phyloP scores from a whole-genome alignment of 2,329 filamentous ascomycete species.

The Pestalotiopsis sp. region DNA sequence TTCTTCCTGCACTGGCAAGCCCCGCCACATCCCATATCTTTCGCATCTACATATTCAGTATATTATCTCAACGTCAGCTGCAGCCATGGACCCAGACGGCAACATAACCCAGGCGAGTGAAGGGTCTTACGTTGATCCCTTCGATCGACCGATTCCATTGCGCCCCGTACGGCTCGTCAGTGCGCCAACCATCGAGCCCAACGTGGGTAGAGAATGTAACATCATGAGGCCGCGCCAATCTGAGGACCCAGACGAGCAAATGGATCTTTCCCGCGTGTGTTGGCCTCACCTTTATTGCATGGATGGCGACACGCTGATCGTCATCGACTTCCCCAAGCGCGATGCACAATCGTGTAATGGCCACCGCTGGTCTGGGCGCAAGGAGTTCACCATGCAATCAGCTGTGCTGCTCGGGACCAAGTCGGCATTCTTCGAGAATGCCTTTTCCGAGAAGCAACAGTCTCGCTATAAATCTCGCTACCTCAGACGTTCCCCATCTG shows the following conservation, averaged over 20 bases:
- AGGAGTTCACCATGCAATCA: background rate
- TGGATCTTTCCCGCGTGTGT: background rate
- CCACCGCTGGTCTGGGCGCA: background rate
- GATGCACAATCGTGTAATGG: background rate
- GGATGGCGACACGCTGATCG: slow-evolving; percentile 5
- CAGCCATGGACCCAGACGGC: too few species aligned
- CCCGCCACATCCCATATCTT: background rate
- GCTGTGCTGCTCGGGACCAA: background rate
- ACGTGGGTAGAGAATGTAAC: too few species aligned
- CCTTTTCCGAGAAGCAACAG: background rate
- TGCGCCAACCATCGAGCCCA: too few species aligned
- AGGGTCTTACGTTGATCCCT: too few species aligned
- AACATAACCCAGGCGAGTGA: too few species aligned
- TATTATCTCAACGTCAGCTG: too few species aligned
- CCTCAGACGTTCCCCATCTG: background rate
- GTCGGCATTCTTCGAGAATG: background rate
- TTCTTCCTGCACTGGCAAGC: background rate
- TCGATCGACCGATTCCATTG: too few species aligned
- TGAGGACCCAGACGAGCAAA: background rate
- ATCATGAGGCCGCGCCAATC: too few species aligned
- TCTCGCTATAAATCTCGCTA: background rate
- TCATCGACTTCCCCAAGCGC: background rate
- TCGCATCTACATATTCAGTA: too few species aligned
- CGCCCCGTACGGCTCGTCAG: too few species aligned
- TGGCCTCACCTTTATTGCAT: background rate